Percentiles rank a stretch among this genome's conserved stretches.
Evolutionary conservation across 2,329 filamentous ascomycete genomes (phyloP).

Genomic region (Didymella sp.): DNA sequence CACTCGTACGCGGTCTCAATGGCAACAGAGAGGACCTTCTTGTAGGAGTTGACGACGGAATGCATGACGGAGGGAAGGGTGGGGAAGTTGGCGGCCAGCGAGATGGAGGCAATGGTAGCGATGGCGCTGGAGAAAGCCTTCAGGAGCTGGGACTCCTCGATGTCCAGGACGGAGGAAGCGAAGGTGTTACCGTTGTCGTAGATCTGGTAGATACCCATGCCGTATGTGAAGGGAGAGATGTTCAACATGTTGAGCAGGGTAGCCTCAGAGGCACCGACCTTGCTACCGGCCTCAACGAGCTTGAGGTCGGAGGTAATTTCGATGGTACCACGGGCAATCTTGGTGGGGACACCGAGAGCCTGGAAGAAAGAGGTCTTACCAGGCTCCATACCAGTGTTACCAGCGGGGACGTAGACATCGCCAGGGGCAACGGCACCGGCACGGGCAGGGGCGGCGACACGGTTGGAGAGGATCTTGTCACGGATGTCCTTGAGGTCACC

Average conservation of each 20-base stretch:
- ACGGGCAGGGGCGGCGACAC: constrained; percentile 96
- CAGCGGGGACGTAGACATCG: constrained; percentile 94
- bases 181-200: constrained; percentile 98
- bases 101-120: constrained; percentile 86
- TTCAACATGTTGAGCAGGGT: constrained; percentile 99
- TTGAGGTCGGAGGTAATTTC: constrained; percentile 98
- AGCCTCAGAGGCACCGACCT: constrained; percentile 98
- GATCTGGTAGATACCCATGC: constrained; percentile 94
- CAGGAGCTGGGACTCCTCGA: constrained; percentile 93
- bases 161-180: constrained; percentile 83
- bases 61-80: constrained; percentile 96
- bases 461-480: constrained; percentile 94
- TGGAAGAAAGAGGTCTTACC: constrained; percentile 99
- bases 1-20: constrained; percentile 90
- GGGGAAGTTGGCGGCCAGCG: constrained; percentile 91
- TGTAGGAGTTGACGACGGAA: constrained; percentile 97
- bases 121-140: constrained; percentile 81
- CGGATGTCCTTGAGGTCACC: constrained; percentile 88
- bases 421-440: constrained; percentile 92
- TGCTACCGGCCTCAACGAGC: constrained; percentile 89
- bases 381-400: constrained; percentile 99
- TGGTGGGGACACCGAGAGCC: constrained; percentile 99
- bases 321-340: constrained; percentile 99
- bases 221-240: constrained; percentile 84
- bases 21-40: constrained; percentile 91